Percentiles rank a stretch among this genome's conserved stretches.
phyloP scores from a whole-genome alignment of 202 grass and related monocot species.

The Carex sylvatica region DNA sequence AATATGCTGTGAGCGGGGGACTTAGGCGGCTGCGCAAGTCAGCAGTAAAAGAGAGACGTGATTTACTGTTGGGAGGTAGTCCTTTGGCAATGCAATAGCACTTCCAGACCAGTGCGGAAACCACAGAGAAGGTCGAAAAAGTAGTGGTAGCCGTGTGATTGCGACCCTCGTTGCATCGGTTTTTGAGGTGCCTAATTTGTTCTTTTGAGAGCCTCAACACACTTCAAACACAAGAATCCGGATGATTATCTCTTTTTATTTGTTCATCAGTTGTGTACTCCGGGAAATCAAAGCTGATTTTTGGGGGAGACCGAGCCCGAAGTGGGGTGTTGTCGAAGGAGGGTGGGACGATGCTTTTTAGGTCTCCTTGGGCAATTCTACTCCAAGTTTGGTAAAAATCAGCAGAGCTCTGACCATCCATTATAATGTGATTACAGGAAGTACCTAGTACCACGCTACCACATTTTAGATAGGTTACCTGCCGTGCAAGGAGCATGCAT shows the following conservation, averaged over 20 bases:
- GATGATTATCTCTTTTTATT: neutral
- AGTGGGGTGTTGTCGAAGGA: conserved; percentile 28
- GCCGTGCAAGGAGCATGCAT: neutral
- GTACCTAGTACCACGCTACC: conserved; percentile 20
- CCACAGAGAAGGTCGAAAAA: conserved; percentile 17
- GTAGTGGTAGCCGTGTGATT: neutral
- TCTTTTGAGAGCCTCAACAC: conserved; percentile 26
- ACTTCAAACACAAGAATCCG: neutral
- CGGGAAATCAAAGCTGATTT: neutral
- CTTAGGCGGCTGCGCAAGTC: neutral
- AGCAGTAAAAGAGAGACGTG: neutral
- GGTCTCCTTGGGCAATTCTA: neutral
- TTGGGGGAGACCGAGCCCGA: conserved; percentile 19
- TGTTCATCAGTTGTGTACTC: neutral
- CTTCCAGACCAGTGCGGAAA: conserved; percentile 35
- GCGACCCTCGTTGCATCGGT: neutral
- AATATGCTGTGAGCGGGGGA: conserved; percentile 21
- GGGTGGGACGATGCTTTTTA: neutral
- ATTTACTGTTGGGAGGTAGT: too few relatives aligned
- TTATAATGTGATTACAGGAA: neutral
- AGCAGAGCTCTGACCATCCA: neutral
- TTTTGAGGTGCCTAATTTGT: conserved; percentile 27
- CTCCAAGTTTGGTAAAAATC: conserved; percentile 20
- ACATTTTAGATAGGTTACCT: conserved; percentile 21
- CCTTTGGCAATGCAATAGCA: too few relatives aligned